Evolutionary conservation across 202 grass and related monocot species (phyloP), one percentile per base, ranked within the genome.

Genomic region (Schoenoplectus tabernaemontani): DNA sequence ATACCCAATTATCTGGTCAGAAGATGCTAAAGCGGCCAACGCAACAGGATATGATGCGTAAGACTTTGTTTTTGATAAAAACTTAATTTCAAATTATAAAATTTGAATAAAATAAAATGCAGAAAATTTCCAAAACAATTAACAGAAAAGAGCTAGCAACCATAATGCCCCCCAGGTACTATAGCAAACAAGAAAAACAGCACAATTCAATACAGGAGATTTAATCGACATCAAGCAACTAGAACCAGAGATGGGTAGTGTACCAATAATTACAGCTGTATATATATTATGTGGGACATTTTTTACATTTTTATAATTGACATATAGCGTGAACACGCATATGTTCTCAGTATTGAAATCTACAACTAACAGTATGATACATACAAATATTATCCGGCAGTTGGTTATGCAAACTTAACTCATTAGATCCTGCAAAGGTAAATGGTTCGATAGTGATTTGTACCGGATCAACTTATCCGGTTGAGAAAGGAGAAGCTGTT

Each of bases 361-460:
- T 67, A 4, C 7, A 37, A 38, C 16, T 67, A 67, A 67, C 15
- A 64, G 17, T 37, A 37, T 17, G 4, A 34, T 67, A 36, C 3
- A 19, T 41, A 20, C n/a, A 16, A 20, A 20, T 42, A 12, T 68
- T 68, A 23, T 19, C 2, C 44, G 7, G 87, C 87, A 96, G 93
- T 0, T 7, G 46, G n/a, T 0, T 58, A 22, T 97, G 93, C 83
- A 1, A 33, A 11, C 2, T 83, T 43, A 89, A 77, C 0, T 82
- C 91, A 0, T 70, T 97, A 57, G 89, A 93, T 54, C 22, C 82
- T 0, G 68, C 12, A 4, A 90, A 91, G 67, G 85, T 83, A 48
- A 84, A 1, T 2, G 91, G 87, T 11, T 91, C 86, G 56, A 91
- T 97, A 22, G 91, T 97, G 24, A 60, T 90, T 57, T 97, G 91